Evolutionary conservation across 257 asterid species (phyloP).

Genomic region (Forsythia viridissima): DNA sequence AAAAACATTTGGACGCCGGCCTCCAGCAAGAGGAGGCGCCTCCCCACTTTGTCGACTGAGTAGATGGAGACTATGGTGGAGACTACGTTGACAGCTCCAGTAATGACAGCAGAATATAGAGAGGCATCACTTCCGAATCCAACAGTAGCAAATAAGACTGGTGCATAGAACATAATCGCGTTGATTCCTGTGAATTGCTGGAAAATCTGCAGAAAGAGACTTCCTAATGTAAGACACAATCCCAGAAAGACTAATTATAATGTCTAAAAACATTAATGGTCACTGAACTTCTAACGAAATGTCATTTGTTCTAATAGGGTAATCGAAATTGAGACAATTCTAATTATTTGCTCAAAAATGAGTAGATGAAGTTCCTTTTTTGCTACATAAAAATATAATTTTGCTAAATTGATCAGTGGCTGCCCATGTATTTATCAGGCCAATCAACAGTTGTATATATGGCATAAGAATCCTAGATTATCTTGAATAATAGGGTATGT

Average conservation of each 20-base stretch:
- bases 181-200: conserved; percentile 90
- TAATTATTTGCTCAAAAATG: too few relatives aligned
- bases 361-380: too few relatives aligned
- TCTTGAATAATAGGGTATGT: not conserved
- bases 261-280: too few relatives aligned
- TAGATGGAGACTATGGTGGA: conserved; percentile 82
- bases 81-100: conserved; percentile 78
- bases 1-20: conserved; percentile 88
- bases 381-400: too few relatives aligned
- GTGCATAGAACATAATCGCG: conserved; percentile 92
- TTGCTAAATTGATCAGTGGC: too few relatives aligned
- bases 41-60: conserved; percentile 76
- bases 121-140: conserved; percentile 79
- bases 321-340: too few relatives aligned
- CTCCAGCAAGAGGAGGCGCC: conserved; percentile 63
- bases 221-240: too few relatives aligned
- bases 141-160: conserved; percentile 69
- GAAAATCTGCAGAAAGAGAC: conserved; percentile 49
- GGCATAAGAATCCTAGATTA: not conserved
- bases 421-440: too few relatives aligned
- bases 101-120: conserved; percentile 76
- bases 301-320: too few relatives aligned
- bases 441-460: too few relatives aligned
- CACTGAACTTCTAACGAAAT: not conserved
- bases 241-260: too few relatives aligned